Evolutionary conservation across 139 green algal species (phyloP), one percentile per base, ranked within the genome.

Genomic region (Auxenochlorella pyrenoidosa): DNA sequence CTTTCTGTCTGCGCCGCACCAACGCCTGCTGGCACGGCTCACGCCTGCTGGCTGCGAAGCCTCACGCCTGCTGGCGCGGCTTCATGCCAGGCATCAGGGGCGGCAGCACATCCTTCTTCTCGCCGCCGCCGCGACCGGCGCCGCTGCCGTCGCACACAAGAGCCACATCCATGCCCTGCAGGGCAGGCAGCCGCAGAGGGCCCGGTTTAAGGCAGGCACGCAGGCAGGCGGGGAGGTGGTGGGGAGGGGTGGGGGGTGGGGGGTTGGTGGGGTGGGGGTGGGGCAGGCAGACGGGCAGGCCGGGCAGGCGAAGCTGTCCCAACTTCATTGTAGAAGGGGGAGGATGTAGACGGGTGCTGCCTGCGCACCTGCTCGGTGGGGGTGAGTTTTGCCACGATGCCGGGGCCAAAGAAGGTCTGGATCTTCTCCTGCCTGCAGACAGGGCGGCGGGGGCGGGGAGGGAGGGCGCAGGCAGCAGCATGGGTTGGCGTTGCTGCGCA

Each of bases 331-430:
- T n/a, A n/a, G n/a, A n/a, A n/a, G n/a, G n/a, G n/a, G n/a, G n/a
- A n/a, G n/a, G n/a, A 38, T 21, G 73, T 36, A 59, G 26, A 0
- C 41, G 3, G 75, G 22, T 36, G 38, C 24, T 34, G 13, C 5
- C 4, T 26, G 4, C 63, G 0, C 44, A 82, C 86, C 73, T 90
- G 75, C 73, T 91, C 85, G 22, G 86, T 93, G 13, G 73, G 75
- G 15, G 76, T 75, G 36, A 96, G 41, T 30, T 86, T 85, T 1
- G 93, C 95, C 5, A 87, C 82, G 43, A 99, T 94, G 73, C 96
- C 96, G 59, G 97, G 97, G 5, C 97, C 97, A 77, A 99, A 99
- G 91, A 99, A 99, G 18, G 80, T 91, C 90, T 97, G 88, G 79
- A 98, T 94, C 90, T 99, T 98, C 70, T 93, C 91, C 88, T 92